Percentiles rank a stretch among this genome's conserved stretches.
Conservation (phyloP, 352 stramenopile genomes). For the Phytophthora meadii region DNA sequence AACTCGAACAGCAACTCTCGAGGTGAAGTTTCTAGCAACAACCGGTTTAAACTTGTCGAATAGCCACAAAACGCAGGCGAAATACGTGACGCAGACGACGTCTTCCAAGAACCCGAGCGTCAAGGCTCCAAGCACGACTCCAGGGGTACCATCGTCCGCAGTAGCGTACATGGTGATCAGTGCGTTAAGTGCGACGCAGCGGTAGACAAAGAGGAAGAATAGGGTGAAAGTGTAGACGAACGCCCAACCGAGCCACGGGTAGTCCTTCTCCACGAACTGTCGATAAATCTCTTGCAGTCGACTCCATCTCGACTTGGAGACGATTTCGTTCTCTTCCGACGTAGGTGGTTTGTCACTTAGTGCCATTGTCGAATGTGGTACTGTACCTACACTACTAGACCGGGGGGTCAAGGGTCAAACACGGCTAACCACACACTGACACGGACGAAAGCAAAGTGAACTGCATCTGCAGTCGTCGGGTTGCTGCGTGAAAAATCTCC, state of each 20-base stretch:
- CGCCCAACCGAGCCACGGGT: constrained; percentile 42
- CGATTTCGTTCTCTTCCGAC: not conserved
- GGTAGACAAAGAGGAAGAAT: constrained; percentile 38
- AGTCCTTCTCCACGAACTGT: not conserved
- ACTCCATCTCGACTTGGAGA: not conserved
- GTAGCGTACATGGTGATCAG: constrained; percentile 36
- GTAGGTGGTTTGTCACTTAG: not conserved
- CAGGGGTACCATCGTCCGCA: constrained; percentile 14
- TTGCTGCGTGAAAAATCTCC: not conserved
- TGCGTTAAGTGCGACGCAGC: constrained; percentile 18
- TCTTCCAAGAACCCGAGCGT: constrained; percentile 47
- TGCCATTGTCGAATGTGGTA: not conserved
- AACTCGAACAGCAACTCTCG: not conserved
- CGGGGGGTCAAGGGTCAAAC: not conserved
- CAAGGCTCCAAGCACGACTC: constrained; percentile 19
- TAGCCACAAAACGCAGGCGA: constrained; percentile 30
- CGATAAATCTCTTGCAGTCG: not conserved
- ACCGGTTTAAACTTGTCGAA: not conserved
- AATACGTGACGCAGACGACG: constrained; percentile 33
- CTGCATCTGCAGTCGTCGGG: not conserved
- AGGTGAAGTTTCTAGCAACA: not conserved
- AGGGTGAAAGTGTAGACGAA: constrained; percentile 32
- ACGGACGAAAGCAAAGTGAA: constrained; percentile 4
- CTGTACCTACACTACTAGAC: too few relatives aligned
- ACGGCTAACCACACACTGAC: constrained; percentile 1